Base-by-base conservation (phyloP, 2,329 filamentous ascomycete species). In the Curvularia lunata region DNA sequence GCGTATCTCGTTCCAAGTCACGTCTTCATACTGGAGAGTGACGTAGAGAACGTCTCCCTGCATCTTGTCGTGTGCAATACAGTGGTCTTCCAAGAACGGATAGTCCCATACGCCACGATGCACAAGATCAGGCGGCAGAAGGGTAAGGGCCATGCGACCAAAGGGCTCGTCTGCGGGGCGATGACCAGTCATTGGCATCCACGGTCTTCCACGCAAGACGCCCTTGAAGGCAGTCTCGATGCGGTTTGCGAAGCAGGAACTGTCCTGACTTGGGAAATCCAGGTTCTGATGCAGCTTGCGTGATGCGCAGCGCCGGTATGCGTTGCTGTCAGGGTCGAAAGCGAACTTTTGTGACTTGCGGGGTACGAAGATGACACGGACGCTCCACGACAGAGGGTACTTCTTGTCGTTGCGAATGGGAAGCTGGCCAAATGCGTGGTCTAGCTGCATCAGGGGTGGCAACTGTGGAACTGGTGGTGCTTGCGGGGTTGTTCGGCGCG, bases 1-100 rank as follows among this genome's bases (percentile, higher is more conserved):
- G 28, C 70, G 68, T 32, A 79, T 74, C 50, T 78, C 76, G 49
- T 74, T 71, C 77, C 76, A 78, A 1, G 73, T 74, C 7, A 76
- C 68, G 46, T 79, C 76, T 54, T 77, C 75, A 27, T 76, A 74
- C 52, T 76, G 74, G 12, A 78, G 68, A 4, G 76, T 70, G 16
- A 79, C 72, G 67, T 77, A 78, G 18, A 79, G 72, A 16, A 79
- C 53, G 51, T 79, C 76, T 28, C 77, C 77, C 40, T 75, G 75
- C 68, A 77, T 69, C 61, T 79, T 78, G 63, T 79, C 76, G 60
- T 77, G 75, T 9, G 75, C 72, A 42, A 78, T 74, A 57, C 77
- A 79, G 56, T 78, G 75, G 30, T 77, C 71, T 37, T 78, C 76
- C 23, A 79, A 64, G 55, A 78, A 79, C 3, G 71, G 67, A 43